phyloP scores from a whole-genome alignment of 2,329 filamentous ascomycete genomes.

The Epichloe coenophiala region DNA sequence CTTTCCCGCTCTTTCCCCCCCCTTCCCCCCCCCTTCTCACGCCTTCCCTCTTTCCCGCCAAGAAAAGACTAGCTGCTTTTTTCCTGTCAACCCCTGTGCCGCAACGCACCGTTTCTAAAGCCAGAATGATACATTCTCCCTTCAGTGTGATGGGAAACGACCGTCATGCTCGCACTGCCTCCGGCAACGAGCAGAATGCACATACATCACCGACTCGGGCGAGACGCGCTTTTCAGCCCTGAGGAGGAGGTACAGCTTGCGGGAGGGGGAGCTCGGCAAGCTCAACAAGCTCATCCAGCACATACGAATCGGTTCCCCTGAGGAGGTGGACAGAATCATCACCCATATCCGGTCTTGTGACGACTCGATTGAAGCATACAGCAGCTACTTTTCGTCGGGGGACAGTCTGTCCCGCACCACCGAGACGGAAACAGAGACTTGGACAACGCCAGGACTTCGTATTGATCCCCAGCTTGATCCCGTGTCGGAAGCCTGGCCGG shows the following conservation, averaged over 20 bases:
- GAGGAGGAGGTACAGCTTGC: conserved; percentile 1
- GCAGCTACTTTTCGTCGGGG: neutral
- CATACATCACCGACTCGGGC: conserved; percentile 1
- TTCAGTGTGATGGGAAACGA: conserved; percentile 2
- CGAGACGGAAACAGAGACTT: neutral
- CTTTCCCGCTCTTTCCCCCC: too few relatives aligned
- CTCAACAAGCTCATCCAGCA: neutral
- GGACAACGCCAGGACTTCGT: neutral
- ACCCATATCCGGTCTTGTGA: neutral
- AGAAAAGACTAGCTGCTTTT: too few relatives aligned
- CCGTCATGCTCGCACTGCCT: conserved; percentile 2
- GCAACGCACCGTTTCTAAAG: neutral
- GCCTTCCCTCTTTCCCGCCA: too few relatives aligned
- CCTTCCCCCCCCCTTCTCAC: too few relatives aligned
- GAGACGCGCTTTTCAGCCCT: conserved; percentile 2
- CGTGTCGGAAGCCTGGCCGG: neutral
- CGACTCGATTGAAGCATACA: neutral
- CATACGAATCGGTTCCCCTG: neutral
- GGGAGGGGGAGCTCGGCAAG: neutral
- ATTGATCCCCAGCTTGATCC: neutral
- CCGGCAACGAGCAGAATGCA: neutral
- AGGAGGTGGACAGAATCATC: neutral
- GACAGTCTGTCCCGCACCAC: neutral
- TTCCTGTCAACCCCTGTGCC: too few relatives aligned
- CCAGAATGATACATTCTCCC: neutral